These are phyloP conservation scores for Acidomyces sp. DNA, from an alignment of 495 filamentous ascomycete genomes.

Conservation along the genomic window DNA sequence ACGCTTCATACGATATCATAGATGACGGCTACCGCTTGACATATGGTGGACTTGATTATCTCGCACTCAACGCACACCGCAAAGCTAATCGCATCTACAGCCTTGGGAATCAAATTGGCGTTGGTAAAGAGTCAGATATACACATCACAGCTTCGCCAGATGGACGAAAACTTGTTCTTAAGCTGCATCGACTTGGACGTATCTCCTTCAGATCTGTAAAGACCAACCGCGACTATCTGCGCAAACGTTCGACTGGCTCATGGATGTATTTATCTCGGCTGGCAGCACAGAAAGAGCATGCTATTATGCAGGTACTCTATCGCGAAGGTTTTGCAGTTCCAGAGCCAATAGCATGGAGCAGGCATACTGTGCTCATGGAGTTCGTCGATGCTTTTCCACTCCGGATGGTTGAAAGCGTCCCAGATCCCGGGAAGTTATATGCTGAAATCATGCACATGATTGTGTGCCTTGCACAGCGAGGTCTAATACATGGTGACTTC, in stretches of 20 bases:
- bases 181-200: conserved; percentile 87
- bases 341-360: conserved; percentile 67
- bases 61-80: conserved; percentile 79
- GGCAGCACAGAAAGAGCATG: conserved; percentile 81
- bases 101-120: conserved; percentile 86
- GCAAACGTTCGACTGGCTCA: conserved; percentile 58
- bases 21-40: conserved; percentile 95
- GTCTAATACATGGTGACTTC: conserved; percentile 95
- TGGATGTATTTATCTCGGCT: conserved; percentile 98
- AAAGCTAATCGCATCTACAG: conserved; percentile 68
- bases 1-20: too few relatives aligned
- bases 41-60: conserved; percentile 93
- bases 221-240: conserved; percentile 88
- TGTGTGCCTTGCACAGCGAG: conserved; percentile 67
- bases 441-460: conserved; percentile 80
- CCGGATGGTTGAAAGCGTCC: conserved; percentile 65
- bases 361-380: conserved; percentile 92
- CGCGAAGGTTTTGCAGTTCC: conserved; percentile 82
- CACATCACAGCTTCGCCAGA: conserved; percentile 62
- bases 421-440: conserved; percentile 69
- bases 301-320: conserved; percentile 76
- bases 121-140: conserved; percentile 96
- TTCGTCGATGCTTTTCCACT: conserved; percentile 81
- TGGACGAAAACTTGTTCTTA: conserved; percentile 57
- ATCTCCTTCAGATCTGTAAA: conserved; percentile 97